These are phyloP conservation scores for Ophiosphaerella herpotricha DNA, from an alignment of 2,329 filamentous ascomycete species.

Conservation along the genomic window DNA sequence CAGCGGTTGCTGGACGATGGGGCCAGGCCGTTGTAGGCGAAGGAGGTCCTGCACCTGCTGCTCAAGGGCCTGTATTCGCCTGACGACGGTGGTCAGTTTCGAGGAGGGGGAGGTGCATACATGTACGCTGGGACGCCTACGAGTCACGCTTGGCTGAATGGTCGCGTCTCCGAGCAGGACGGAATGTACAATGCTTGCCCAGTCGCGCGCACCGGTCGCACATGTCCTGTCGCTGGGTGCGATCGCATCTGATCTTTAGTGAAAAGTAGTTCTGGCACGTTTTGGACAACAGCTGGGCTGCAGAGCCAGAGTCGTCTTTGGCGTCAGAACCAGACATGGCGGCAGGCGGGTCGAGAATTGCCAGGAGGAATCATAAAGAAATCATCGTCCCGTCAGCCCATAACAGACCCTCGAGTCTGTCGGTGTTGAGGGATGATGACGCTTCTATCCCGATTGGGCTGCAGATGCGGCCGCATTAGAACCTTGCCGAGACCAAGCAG, in stretches of 20 bases:
- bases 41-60: conserved; percentile 38
- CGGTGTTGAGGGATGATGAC: no score
- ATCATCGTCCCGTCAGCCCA: no score
- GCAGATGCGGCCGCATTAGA: no score
- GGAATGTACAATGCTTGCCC: conserved; percentile 44
- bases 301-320: background rate
- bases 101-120: background rate
- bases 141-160: conserved; percentile 44
- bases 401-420: no score
- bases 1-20: conserved; percentile 26
- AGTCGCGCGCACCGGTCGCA: conserved; percentile 44
- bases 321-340: no score
- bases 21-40: conserved; percentile 20
- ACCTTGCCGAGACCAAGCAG: no score
- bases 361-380: no score
- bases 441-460: no score
- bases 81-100: conserved; percentile 11
- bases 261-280: conserved; percentile 42
- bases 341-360: no score
- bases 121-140: conserved; percentile 12
- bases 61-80: conserved; percentile 46
- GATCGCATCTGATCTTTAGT: conserved; percentile 39
- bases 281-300: conserved; percentile 29
- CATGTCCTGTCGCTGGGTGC: conserved; percentile 28
- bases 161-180: conserved; percentile 43